Conservation (phyloP, 805 yeast species). For the Schwanniomyces sp. region DNA sequence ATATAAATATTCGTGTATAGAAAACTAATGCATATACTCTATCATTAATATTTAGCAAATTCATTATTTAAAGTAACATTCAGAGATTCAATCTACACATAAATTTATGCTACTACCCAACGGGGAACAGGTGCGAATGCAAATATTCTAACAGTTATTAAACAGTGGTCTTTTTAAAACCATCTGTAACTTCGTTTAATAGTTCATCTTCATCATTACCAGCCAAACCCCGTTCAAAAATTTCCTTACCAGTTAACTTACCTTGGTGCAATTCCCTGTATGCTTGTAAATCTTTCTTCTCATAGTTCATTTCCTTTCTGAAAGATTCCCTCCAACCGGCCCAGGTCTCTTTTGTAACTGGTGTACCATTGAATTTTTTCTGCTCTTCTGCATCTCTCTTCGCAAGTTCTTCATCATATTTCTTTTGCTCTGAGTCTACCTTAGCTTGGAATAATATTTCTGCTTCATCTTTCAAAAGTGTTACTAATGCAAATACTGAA, state of each 20-base stretch:
- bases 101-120: neutral
- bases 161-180: constrained; percentile 1
- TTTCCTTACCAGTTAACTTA: constrained; percentile 81
- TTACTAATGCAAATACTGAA: constrained; percentile 77
- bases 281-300: constrained; percentile 54
- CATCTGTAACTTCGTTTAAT: constrained; percentile 12
- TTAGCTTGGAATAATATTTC: constrained; percentile 67
- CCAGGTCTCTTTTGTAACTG: constrained; percentile 79
- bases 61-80: too few relatives aligned
- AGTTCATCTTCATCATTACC: constrained; percentile 51
- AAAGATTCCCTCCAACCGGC: constrained; percentile 70
- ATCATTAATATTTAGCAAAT: too few relatives aligned
- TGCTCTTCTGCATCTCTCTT: constrained; percentile 80
- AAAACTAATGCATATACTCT: neutral
- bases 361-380: constrained; percentile 86
- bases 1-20: neutral
- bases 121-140: neutral
- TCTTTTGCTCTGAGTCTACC: constrained; percentile 51
- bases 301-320: constrained; percentile 70
- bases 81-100: neutral
- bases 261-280: constrained; percentile 64
- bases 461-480: constrained; percentile 77
- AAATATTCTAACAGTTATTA: neutral
- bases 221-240: constrained; percentile 87
- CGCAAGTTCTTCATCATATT: constrained; percentile 56